These are phyloP conservation scores for Aureobasidium subglaciale DNA, from an alignment of 2,329 filamentous ascomycete species.

Conservation along the genomic window DNA sequence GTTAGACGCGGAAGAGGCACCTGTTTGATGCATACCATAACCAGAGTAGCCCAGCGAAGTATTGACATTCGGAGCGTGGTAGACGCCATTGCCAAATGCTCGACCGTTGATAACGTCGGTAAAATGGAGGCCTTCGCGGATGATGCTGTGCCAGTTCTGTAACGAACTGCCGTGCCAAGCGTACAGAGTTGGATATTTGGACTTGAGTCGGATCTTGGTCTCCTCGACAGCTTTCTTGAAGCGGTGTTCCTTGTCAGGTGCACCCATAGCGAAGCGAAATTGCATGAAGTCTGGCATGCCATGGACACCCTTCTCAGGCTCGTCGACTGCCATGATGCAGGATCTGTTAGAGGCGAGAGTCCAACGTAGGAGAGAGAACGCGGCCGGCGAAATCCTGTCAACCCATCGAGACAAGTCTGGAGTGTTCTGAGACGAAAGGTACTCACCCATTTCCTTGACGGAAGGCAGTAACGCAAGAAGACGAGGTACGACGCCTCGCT, in stretches of 20 bases:
- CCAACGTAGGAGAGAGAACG: slow-evolving; percentile 69
- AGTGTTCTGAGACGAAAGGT: slow-evolving; percentile 34
- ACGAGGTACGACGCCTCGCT: slow-evolving; percentile 44
- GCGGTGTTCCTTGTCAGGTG: slow-evolving; percentile 74
- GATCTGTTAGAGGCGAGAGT: slow-evolving; percentile 85
- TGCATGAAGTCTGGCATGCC: slow-evolving; percentile 66
- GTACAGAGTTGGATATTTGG: slow-evolving; percentile 62
- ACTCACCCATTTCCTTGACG: slow-evolving; percentile 51
- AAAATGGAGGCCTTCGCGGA: slow-evolving; percentile 74
- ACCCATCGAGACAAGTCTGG: slow-evolving; percentile 46
- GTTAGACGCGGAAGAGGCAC: too few species aligned
- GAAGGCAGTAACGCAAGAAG: slow-evolving; percentile 55
- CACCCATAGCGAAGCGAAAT: slow-evolving; percentile 81
- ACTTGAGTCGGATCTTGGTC: slow-evolving; percentile 34
- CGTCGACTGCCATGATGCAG: slow-evolving; percentile 72
- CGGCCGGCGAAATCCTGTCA: slow-evolving; percentile 56
- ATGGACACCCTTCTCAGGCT: slow-evolving; percentile 42
- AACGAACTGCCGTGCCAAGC: slow-evolving; percentile 79
- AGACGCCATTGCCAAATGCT: slow-evolving; percentile 71
- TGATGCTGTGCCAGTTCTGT: slow-evolving; percentile 82
- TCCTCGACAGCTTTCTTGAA: slow-evolving; percentile 59
- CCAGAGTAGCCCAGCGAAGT: slow-evolving; percentile 50
- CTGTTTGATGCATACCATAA: slow-evolving; percentile 18
- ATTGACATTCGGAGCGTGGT: slow-evolving; percentile 58
- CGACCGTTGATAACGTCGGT: slow-evolving; percentile 57